Evolutionary conservation across 1,139 yeast genomes (phyloP), one percentile per base, ranked within the genome.

Genomic region (Nadsonia commutata): DNA sequence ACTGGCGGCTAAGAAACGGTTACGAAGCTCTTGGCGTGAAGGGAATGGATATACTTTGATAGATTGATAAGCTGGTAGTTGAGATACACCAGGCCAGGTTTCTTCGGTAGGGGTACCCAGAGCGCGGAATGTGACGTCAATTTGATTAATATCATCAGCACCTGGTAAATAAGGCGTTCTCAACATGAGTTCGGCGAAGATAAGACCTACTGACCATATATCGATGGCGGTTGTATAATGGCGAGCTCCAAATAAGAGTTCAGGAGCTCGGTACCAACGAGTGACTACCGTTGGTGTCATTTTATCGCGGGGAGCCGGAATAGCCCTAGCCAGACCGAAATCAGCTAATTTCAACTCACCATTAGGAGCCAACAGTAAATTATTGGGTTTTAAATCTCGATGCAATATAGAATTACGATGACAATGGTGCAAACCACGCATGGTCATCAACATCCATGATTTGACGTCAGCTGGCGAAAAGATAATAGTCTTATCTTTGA

Each of bases 211-310:
- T 0, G 95, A 83, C 98, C 98, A 90, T 2, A 85, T 68, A 61
- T 90, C 98, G 2, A 90, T 75, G 0, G 94, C 95, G 1, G 75
- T 78, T 0, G 95, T 82, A 56, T 90, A 90, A 57, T 85, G 94
- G 44, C 77, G 73, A 1, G 96, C 88, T 0, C 95, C 95, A 57
- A 88, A 80, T 37, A 90, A 64, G 42, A 90, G 66, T 55, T 90
- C 98, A 0, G 98, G 98, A 0, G 97, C 94, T 45, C 97, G 67
- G 62, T 90, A 90, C 98, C 98, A 90, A 48, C 97, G 67, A 2
- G 99, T 90, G 2, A 90, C 99, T 8, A 90, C 98, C 51, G 88
- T 88, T 1, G 94, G 82, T 0, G 97, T 83, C 58, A 90, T 66
- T 31, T 60, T 59, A 47, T 76, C 81, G 52, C 83, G 90, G 45